phyloP scores from a whole-genome alignment of 768 basidiomycete species.

The Udeniomyces megalosporus region DNA sequence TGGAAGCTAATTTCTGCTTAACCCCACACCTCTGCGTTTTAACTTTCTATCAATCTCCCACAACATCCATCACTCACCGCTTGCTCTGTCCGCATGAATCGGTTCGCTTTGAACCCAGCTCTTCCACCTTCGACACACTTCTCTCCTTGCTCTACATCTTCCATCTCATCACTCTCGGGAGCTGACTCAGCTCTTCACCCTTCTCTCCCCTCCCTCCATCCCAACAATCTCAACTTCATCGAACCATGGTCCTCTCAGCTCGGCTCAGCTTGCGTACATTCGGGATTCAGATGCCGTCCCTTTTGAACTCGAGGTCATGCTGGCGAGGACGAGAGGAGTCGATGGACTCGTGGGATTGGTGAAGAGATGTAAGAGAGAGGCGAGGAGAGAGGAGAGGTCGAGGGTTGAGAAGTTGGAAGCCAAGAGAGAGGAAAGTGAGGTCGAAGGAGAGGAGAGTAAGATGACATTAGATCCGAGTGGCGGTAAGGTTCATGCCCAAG shows the following conservation, averaged over 20 bases:
- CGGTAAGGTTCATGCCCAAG: too few species aligned
- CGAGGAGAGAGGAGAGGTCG: background rate
- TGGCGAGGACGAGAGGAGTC: slow-evolving; percentile 6
- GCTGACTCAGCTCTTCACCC: slow-evolving; percentile 1
- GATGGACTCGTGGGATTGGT: slow-evolving; percentile 4
- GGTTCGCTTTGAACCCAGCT: background rate
- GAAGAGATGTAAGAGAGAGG: background rate
- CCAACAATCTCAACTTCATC: too few species aligned
- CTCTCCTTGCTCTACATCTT: slow-evolving; percentile 8
- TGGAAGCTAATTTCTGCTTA: too few species aligned
- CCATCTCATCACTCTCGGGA: slow-evolving; percentile 10
- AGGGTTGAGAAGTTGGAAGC: background rate
- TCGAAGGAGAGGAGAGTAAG: too few species aligned
- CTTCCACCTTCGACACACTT: slow-evolving; percentile 7
- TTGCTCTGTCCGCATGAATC: background rate
- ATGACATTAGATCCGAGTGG: too few species aligned
- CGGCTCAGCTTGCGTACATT: background rate
- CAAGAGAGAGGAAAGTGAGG: too few species aligned
- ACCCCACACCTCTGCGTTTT: too few species aligned
- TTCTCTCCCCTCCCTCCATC: background rate
- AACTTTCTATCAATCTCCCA: background rate
- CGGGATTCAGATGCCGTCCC: background rate
- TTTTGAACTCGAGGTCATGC: slow-evolving; percentile 13
- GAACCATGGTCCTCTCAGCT: background rate
- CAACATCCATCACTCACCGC: too few species aligned